Conservation (phyloP, 768 basidiomycete genomes). For the Lentinula sp. region DNA sequence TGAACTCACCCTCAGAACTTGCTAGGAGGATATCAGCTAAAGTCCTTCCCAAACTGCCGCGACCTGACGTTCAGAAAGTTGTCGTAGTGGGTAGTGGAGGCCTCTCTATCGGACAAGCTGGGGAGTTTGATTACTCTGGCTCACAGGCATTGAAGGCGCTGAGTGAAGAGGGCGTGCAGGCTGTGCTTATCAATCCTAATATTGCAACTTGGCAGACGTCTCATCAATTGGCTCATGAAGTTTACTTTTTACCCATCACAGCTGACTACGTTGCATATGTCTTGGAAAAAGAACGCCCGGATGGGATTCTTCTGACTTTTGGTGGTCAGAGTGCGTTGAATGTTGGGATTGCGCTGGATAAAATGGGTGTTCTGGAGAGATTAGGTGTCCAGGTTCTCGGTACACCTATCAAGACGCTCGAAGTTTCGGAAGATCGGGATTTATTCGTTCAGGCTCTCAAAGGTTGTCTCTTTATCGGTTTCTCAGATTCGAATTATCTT, state of each 20-base stretch:
- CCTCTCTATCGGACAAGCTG: conserved; percentile 95
- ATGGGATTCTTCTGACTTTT: conserved; percentile 95
- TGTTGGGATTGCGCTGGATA: conserved; percentile 93
- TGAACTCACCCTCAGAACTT: conserved; percentile 92
- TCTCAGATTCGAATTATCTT: neutral
- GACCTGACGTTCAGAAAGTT: conserved; percentile 91
- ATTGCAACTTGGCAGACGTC: conserved; percentile 99
- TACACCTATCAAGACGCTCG: conserved; percentile 90
- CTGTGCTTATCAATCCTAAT: conserved; percentile 97
- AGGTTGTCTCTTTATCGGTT: conserved; percentile 42
- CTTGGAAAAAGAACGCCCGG: conserved; percentile 95
- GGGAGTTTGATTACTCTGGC: conserved; percentile 99
- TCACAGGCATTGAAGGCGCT: conserved; percentile 98
- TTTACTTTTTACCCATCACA: conserved; percentile 96
- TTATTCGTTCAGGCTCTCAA: conserved; percentile 95
- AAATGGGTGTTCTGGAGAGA: conserved; percentile 92
- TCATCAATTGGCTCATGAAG: conserved; percentile 92
- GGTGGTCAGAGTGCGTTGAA: conserved; percentile 98
- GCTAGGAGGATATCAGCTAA: conserved; percentile 91
- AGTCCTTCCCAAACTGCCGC: conserved; percentile 86
- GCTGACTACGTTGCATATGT: conserved; percentile 98
- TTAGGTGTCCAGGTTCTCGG: conserved; percentile 91
- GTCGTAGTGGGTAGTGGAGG: conserved; percentile 96
- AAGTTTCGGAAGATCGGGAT: conserved; percentile 95
- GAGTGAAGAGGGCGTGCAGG: conserved; percentile 89